Evolutionary conservation across 2,329 filamentous ascomycete species (phyloP).

Genomic region (Aspergillus hiratsukae): DNA sequence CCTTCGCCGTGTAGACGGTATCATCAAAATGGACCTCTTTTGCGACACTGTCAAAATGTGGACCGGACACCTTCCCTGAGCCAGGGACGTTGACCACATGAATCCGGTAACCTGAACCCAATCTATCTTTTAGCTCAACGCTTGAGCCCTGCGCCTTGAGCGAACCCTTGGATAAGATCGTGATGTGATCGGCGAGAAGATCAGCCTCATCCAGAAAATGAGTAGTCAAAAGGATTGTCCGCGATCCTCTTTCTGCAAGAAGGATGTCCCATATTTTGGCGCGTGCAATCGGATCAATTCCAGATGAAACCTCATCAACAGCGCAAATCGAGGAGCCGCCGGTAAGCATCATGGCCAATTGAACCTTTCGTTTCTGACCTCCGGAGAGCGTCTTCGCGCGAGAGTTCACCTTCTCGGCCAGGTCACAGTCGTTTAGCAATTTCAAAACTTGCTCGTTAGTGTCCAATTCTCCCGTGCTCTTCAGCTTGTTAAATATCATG

Average conservation of each 20-base stretch:
- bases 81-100: slow-evolving; percentile 61
- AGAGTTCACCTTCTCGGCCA: slow-evolving; percentile 68
- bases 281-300: slow-evolving; percentile 78
- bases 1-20: slow-evolving; percentile 65
- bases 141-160: slow-evolving; percentile 79
- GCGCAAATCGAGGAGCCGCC: slow-evolving; percentile 85
- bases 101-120: slow-evolving; percentile 81
- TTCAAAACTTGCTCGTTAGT: slow-evolving; percentile 56
- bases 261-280: slow-evolving; percentile 94
- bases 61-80: slow-evolving; percentile 39
- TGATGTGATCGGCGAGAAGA: slow-evolving; percentile 81
- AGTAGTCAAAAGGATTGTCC: slow-evolving; percentile 84
- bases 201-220: slow-evolving; percentile 95
- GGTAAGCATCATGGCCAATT: slow-evolving; percentile 92
- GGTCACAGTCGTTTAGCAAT: slow-evolving; percentile 67
- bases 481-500: slow-evolving; percentile 75
- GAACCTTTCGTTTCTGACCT: slow-evolving; percentile 87
- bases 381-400: slow-evolving; percentile 75
- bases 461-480: slow-evolving; percentile 57
- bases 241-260: slow-evolving; percentile 71
- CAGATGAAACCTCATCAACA: slow-evolving; percentile 85
- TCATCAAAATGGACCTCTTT: slow-evolving; percentile 64
- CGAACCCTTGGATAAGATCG: slow-evolving; percentile 77
- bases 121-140: slow-evolving; percentile 74
- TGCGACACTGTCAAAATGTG: slow-evolving; percentile 52